phyloP scores from a whole-genome alignment of 495 filamentous ascomycete species.

The Podospora australis region DNA sequence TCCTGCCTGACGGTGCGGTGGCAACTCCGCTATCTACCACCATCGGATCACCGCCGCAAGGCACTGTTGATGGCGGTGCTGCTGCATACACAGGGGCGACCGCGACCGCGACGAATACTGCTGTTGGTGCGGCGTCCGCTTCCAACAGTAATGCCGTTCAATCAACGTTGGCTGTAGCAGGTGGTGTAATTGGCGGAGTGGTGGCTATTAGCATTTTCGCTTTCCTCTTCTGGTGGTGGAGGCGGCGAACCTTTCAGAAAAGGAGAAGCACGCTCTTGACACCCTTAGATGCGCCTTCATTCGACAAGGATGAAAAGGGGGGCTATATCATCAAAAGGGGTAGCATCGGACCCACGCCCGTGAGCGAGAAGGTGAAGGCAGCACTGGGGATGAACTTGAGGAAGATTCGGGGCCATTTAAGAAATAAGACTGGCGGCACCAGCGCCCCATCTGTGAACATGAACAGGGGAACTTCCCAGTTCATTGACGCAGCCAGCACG shows the following conservation, averaged over 20 bases:
- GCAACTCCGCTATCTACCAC: constrained; percentile 18
- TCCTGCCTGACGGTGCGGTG: constrained; percentile 8
- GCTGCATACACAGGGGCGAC: constrained; percentile 10
- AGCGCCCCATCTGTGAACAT: constrained; percentile 40
- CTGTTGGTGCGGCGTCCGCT: constrained; percentile 10
- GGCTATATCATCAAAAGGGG: constrained; percentile 35
- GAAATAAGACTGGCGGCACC: constrained; percentile 26
- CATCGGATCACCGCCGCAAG: constrained; percentile 11
- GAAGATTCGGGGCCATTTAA: constrained; percentile 31
- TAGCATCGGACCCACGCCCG: constrained; percentile 37
- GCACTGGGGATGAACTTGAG: constrained; percentile 31
- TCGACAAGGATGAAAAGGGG: constrained; percentile 29
- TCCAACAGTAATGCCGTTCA: constrained; percentile 22
- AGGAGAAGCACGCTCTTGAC: constrained; percentile 40
- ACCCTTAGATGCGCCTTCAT: constrained; percentile 30
- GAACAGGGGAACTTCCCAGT: constrained; percentile 46
- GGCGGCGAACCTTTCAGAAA: constrained; percentile 31
- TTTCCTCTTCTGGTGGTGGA: constrained; percentile 44
- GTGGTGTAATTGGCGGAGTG: constrained; percentile 44
- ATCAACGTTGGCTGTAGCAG: constrained; percentile 40
- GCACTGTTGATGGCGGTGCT: background rate
- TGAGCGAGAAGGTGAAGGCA: constrained; percentile 31
- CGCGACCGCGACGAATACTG: constrained; percentile 11
- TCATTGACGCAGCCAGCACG: constrained; percentile 31
- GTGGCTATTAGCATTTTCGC: constrained; percentile 38